Conservation (phyloP, 2,329 filamentous ascomycete genomes). For the Cryphonectria japonica region DNA sequence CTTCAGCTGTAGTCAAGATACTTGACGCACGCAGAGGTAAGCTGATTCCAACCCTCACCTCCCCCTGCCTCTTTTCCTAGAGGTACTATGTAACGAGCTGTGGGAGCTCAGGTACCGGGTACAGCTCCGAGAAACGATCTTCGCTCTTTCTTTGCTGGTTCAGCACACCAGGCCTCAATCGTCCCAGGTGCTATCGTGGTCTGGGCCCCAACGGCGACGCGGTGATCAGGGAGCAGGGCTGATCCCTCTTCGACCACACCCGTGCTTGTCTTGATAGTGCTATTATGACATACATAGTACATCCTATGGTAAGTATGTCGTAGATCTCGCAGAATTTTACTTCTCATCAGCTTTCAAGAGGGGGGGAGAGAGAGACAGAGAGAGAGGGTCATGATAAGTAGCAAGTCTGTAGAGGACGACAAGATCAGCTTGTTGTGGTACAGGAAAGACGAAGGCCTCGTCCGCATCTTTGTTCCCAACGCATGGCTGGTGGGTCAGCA, state of each 20-base stretch:
- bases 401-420: too few relatives aligned
- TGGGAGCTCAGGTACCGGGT: not conserved
- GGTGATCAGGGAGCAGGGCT: not conserved
- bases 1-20: slow-evolving; percentile 1
- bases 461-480: not conserved
- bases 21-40: not conserved
- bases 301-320: too few relatives aligned
- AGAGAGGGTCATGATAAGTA: too few relatives aligned
- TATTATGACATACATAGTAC: not conserved
- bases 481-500: not conserved
- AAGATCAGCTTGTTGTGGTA: not conserved
- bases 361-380: too few relatives aligned
- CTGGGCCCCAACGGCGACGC: not conserved
- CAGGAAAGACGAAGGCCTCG: not conserved
- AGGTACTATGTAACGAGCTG: not conserved
- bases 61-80: not conserved
- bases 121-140: not conserved
- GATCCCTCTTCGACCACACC: not conserved
- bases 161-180: not conserved
- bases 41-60: not conserved
- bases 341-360: not conserved
- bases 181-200: not conserved
- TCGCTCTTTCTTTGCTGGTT: not conserved
- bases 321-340: not conserved
- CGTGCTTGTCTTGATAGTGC: not conserved